phyloP scores from a whole-genome alignment of 768 basidiomycete species.

The Atractiella rhizophila region DNA sequence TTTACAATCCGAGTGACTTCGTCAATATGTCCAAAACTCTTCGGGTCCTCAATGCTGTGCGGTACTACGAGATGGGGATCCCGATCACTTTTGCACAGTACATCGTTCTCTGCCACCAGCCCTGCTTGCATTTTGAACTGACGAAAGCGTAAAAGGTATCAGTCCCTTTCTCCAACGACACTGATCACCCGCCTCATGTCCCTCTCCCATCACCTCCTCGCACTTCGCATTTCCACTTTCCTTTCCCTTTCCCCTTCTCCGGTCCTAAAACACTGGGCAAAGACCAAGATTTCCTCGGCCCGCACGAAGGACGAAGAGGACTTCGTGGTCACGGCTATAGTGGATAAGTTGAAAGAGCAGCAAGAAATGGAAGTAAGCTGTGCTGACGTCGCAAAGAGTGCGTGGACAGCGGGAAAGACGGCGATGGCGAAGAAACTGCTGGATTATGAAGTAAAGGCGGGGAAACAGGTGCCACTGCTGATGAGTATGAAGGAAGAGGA shows the following conservation, averaged over 20 bases:
- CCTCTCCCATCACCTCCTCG: conserved; percentile 70
- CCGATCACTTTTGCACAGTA: conserved; percentile 79
- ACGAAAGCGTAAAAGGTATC: not conserved
- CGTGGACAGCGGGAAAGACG: conserved; percentile 66
- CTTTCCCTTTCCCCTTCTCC: conserved; percentile 58
- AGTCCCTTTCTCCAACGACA: conserved; percentile 39
- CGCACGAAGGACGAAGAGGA: conserved; percentile 31
- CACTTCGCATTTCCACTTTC: conserved; percentile 65
- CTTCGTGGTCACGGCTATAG: conserved; percentile 55
- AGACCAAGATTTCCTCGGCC: conserved; percentile 56
- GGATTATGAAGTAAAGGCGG: conserved; percentile 67
- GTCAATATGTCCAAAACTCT: conserved; percentile 74
- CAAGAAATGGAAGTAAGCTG: conserved; percentile 52
- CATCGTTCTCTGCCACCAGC: conserved; percentile 17
- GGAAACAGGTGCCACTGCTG: conserved; percentile 79
- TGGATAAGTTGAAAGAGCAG: conserved; percentile 64
- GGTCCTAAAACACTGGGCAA: conserved; percentile 88
- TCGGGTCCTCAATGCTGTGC: conserved; percentile 77
- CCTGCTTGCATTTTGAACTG: not conserved
- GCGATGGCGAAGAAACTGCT: conserved; percentile 70
- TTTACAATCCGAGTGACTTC: conserved; percentile 76
- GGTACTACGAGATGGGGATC: conserved; percentile 74
- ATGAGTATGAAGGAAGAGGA: conserved; percentile 84
- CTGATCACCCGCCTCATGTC: conserved; percentile 61
- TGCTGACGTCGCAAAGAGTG: conserved; percentile 76